These are phyloP conservation scores for Aspergillus taichungensis DNA, from an alignment of 495 filamentous ascomycete species.

Conservation along the genomic window DNA sequence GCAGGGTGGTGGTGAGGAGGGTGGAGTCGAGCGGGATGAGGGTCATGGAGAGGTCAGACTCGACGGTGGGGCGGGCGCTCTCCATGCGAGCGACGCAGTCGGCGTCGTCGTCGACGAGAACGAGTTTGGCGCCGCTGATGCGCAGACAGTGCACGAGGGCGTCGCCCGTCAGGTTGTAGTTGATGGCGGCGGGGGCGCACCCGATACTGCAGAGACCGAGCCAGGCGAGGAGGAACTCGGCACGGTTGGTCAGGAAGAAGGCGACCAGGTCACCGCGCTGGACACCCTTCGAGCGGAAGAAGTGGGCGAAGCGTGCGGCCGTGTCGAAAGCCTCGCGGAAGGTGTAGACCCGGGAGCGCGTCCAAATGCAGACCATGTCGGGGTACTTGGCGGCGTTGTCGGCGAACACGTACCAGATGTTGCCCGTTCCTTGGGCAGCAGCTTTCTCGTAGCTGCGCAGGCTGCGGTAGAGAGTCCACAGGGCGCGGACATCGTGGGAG, in stretches of 20 bases:
- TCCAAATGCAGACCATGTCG: conserved; percentile 54
- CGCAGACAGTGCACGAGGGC: conserved; percentile 62
- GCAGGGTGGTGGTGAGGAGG: conserved; percentile 40
- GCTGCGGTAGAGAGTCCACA: conserved; percentile 24
- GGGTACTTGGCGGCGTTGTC: conserved; percentile 40
- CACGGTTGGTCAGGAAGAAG: conserved; percentile 60
- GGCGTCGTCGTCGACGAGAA: conserved; percentile 58
- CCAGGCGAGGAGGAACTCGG: conserved; percentile 59
- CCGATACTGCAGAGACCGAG: conserved; percentile 55
- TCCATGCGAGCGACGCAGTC: conserved; percentile 48
- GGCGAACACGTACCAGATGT: conserved; percentile 59
- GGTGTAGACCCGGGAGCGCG: conserved; percentile 52
- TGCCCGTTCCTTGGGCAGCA: conserved; percentile 39
- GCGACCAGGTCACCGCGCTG: conserved; percentile 57
- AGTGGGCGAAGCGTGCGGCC: conserved; percentile 55
- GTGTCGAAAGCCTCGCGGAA: conserved; percentile 49
- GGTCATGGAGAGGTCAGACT: conserved; percentile 43
- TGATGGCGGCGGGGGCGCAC: conserved; percentile 61
- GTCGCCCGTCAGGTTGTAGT: conserved; percentile 59
- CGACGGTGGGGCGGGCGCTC: conserved; percentile 37
- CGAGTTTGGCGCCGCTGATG: conserved; percentile 47
- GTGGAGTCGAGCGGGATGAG: conserved; percentile 42
- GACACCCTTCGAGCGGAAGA: conserved; percentile 52
- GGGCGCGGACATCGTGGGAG: conserved; percentile 43
- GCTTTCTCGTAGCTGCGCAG: conserved; percentile 29